A percentile compares a stretch with the other conserved stretches of the same genome.
Conservation (phyloP, 108 stramenopile species). For the Cyclotella distinguenda region DNA sequence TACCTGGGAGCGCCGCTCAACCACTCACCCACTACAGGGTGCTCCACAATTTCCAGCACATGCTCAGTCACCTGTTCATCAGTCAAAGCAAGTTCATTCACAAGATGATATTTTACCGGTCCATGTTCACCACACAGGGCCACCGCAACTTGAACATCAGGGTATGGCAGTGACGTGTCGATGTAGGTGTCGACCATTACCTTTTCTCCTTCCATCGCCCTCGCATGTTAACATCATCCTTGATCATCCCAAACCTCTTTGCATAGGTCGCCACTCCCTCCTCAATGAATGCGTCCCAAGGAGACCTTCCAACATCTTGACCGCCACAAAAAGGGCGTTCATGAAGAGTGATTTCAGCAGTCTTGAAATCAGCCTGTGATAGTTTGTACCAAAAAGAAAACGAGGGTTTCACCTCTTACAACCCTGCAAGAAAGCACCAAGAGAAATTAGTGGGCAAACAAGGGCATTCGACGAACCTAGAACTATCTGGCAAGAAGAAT, state of each 20-base stretch:
- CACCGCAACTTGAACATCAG: constrained; percentile 27
- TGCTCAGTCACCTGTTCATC: constrained; percentile 25
- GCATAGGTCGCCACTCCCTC: constrained; percentile 4
- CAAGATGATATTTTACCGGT: constrained; percentile 1
- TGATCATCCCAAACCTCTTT: background rate
- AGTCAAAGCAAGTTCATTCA: constrained; percentile 10
- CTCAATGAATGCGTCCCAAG: constrained; percentile 8
- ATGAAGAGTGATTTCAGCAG: too few species aligned
- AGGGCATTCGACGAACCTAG: too few species aligned
- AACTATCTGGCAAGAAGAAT: too few species aligned
- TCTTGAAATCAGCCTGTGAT: too few species aligned
- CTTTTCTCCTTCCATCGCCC: constrained; percentile 20
- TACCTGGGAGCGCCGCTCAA: too few species aligned
- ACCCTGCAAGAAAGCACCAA: too few species aligned
- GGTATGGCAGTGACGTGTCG: constrained; percentile 15
- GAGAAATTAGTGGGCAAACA: too few species aligned
- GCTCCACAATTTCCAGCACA: constrained; percentile 7
- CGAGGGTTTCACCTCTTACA: too few species aligned
- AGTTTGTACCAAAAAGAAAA: too few species aligned
- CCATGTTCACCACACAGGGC: constrained; percentile 23
- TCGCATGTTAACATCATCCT: constrained; percentile 20
- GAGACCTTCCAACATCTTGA: too few species aligned
- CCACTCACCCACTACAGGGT: too few species aligned
- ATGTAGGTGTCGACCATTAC: constrained; percentile 22
- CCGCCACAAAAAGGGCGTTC: too few species aligned